Percentiles rank a stretch among this genome's conserved stretches.
phyloP scores from a whole-genome alignment of 495 filamentous ascomycete genomes.

The Podospora pseudoanserina region DNA sequence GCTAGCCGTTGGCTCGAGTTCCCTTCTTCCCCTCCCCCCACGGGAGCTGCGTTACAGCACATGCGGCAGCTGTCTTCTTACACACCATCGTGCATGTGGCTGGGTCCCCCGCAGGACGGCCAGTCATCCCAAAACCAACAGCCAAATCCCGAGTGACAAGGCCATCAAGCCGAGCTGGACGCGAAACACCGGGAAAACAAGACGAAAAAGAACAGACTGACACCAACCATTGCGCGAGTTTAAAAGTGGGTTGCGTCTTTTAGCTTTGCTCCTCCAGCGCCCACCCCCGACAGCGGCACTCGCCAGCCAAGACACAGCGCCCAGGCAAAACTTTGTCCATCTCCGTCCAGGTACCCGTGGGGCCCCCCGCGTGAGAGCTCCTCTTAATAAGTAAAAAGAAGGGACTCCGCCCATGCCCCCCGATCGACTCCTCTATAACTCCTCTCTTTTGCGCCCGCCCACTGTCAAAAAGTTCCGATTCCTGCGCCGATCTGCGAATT shows the following conservation, averaged over 20 bases:
- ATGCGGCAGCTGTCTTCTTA: neutral
- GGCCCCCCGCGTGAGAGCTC: constrained; percentile 1
- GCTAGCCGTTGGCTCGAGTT: neutral
- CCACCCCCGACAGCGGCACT: constrained; percentile 19
- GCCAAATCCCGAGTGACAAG: neutral
- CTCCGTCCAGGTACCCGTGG: constrained; percentile 2
- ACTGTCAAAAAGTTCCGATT: neutral
- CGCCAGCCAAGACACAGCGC: constrained; percentile 15
- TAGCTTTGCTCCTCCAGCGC: neutral
- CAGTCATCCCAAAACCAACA: constrained; percentile 5
- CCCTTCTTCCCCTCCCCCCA: neutral
- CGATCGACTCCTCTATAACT: neutral
- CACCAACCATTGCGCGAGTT: constrained; percentile 19
- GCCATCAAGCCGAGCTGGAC: neutral
- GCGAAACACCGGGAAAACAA: constrained; percentile 1
- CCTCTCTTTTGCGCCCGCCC: neutral
- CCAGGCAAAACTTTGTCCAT: constrained; percentile 23
- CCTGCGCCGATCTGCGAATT: neutral
- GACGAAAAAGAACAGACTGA: constrained; percentile 2
- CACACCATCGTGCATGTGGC: neutral
- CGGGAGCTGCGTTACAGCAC: neutral
- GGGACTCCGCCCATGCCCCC: neutral
- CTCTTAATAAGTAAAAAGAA: neutral
- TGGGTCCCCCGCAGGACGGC: neutral
- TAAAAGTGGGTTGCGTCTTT: constrained; percentile 29